Percentiles rank a stretch among this genome's conserved stretches.
These are phyloP conservation scores for Fusarium buxicola DNA, from an alignment of 2,329 filamentous ascomycete species.

Conservation along the genomic window DNA sequence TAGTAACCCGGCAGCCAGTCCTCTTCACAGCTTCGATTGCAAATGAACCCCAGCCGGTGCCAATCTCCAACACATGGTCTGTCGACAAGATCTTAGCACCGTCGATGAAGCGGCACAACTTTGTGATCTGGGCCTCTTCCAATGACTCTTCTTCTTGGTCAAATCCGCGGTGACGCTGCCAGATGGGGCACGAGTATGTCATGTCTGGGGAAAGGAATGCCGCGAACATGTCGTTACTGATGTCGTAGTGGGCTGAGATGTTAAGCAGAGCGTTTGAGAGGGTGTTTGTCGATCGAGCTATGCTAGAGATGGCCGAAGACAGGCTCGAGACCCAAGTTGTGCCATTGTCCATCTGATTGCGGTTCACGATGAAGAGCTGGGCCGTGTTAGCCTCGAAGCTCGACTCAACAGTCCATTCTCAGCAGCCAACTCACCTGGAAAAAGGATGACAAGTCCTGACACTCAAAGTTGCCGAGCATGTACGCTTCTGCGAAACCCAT, in stretches of 20 bases:
- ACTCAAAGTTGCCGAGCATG: constrained; percentile 78
- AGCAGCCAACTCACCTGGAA: constrained; percentile 64
- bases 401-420: too few relatives aligned
- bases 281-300: constrained; percentile 69
- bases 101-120: constrained; percentile 73
- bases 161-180: constrained; percentile 50
- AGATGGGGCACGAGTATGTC: constrained; percentile 80
- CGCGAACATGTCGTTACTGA: constrained; percentile 80
- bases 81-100: constrained; percentile 71
- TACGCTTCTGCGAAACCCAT: constrained; percentile 82
- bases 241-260: constrained; percentile 79
- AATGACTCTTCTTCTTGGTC: constrained; percentile 63
- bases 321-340: constrained; percentile 71
- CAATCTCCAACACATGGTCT: constrained; percentile 80
- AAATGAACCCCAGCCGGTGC: constrained; percentile 80
- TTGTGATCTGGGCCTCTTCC: constrained; percentile 74
- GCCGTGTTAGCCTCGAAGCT: not conserved
- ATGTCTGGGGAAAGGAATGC: constrained; percentile 80
- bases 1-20: constrained; percentile 77
- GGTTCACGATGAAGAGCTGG: constrained; percentile 77
- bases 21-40: constrained; percentile 75
- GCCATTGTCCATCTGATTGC: constrained; percentile 72
- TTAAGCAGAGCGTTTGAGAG: constrained; percentile 71
- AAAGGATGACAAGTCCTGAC: constrained; percentile 73
- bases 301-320: constrained; percentile 66